phyloP scores from a whole-genome alignment of 179 eudicot genomes.

The Spinacia oleracea region DNA sequence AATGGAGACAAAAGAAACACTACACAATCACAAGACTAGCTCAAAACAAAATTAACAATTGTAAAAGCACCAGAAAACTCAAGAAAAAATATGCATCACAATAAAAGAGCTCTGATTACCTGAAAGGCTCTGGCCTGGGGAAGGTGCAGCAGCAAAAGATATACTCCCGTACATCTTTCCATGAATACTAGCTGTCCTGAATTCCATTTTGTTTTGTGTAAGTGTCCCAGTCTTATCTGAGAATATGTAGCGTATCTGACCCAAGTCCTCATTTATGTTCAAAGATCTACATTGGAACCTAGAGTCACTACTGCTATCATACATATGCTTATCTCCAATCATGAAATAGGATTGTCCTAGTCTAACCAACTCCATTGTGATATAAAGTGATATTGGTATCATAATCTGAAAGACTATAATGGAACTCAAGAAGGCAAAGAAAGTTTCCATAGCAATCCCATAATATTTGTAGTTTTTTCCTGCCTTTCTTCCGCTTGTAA shows the following conservation, averaged over 20 bases:
- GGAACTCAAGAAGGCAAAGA: constrained; percentile 89
- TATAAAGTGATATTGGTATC: constrained; percentile 93
- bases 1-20: not conserved
- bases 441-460: constrained; percentile 86
- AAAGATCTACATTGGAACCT: constrained; percentile 96
- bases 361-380: constrained; percentile 95
- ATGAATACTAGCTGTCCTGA: constrained; percentile 69
- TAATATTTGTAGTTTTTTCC: constrained; percentile 66
- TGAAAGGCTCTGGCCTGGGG: constrained; percentile 33
- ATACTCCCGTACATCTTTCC: constrained; percentile 63
- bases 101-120: constrained; percentile 33
- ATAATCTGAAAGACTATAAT: constrained; percentile 93
- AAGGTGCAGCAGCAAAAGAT: constrained; percentile 30
- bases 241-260: constrained; percentile 91
- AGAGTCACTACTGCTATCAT: constrained; percentile 54
- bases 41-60: not conserved
- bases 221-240: constrained; percentile 97
- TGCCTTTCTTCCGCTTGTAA: constrained; percentile 35
- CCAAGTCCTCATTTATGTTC: constrained; percentile 96
- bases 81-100: constrained; percentile 7
- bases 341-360: constrained; percentile 95
- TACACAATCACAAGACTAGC: not conserved
- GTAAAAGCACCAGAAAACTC: not conserved
- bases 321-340: constrained; percentile 89
- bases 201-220: constrained; percentile 95